Conservation (phyloP, 2,329 filamentous ascomycete species). For the Trichoderma breve region DNA sequence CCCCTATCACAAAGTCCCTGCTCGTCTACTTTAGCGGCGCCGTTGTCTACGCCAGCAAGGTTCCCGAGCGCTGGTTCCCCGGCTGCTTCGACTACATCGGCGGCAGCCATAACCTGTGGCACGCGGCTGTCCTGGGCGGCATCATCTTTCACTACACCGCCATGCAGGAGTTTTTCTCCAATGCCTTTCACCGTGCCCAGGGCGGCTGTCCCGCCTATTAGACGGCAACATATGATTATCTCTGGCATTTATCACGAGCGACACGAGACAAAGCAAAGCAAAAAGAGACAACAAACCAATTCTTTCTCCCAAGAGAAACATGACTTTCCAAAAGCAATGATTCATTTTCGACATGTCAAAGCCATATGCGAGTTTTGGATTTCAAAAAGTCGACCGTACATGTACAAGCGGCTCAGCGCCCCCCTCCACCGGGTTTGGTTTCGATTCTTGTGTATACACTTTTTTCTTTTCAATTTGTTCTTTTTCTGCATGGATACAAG, state of each 20-base stretch:
- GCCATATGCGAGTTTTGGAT: background rate
- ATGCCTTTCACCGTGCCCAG: constrained; percentile 68
- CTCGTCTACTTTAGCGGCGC: constrained; percentile 84
- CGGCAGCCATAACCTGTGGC: constrained; percentile 96
- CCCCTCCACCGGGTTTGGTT: background rate
- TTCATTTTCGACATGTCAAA: background rate
- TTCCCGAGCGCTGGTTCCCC: constrained; percentile 89
- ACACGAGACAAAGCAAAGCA: background rate
- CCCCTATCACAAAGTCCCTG: constrained; percentile 79
- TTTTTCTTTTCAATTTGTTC: background rate
- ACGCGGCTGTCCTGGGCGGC: constrained; percentile 87
- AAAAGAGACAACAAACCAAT: too few relatives aligned
- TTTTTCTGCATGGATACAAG: background rate
- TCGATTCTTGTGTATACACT: constrained; percentile 6
- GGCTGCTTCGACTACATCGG: constrained; percentile 95
- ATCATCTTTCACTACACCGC: constrained; percentile 97
- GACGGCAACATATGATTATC: background rate
- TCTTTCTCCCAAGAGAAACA: background rate
- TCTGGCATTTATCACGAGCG: background rate
- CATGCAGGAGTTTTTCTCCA: constrained; percentile 91
- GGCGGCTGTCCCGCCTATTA: constrained; percentile 56
- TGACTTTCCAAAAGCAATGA: background rate
- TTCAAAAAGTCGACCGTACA: background rate
- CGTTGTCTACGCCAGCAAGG: constrained; percentile 82
- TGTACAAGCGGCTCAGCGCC: constrained; percentile 8